Conservation (phyloP, 805 yeast genomes). For the Wickerhamomyces pijperi region DNA sequence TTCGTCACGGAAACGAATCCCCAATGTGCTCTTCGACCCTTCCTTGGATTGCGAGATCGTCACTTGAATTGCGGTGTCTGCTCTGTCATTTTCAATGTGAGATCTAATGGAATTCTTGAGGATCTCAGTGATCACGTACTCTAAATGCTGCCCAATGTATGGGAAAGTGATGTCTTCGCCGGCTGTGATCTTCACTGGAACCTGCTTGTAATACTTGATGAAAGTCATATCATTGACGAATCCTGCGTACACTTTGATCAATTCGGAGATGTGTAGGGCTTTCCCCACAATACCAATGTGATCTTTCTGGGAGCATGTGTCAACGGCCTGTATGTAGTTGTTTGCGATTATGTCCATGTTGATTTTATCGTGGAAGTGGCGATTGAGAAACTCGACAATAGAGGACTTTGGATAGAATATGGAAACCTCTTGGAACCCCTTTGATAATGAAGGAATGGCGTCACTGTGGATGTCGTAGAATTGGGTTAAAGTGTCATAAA, state of each 20-base stretch:
- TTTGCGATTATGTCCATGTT: constrained; percentile 79
- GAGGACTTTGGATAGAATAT: constrained; percentile 33
- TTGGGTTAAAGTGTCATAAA: constrained; percentile 40
- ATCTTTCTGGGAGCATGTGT: constrained; percentile 25
- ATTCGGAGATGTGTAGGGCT: constrained; percentile 48
- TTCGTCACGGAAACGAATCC: constrained; percentile 69
- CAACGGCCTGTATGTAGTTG: constrained; percentile 64
- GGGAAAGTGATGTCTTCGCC: constrained; percentile 58
- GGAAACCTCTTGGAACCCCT: constrained; percentile 66
- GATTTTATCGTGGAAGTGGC: constrained; percentile 74
- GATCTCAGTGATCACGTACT: constrained; percentile 78
- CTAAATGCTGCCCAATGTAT: constrained; percentile 79
- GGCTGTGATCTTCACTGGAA: constrained; percentile 45
- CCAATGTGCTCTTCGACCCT: constrained; percentile 26
- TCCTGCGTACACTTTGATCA: constrained; percentile 54
- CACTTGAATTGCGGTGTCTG: constrained; percentile 30
- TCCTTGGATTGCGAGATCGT: constrained; percentile 24
- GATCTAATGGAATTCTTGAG: constrained; percentile 85
- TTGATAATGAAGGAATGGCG: constrained; percentile 69
- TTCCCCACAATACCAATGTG: constrained; percentile 60
- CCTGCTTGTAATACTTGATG: constrained; percentile 71
- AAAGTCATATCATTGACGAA: constrained; percentile 76
- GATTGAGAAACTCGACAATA: constrained; percentile 55
- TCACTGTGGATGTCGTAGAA: constrained; percentile 75
- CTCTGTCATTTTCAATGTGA: constrained; percentile 53